phyloP scores from a whole-genome alignment of 306 rosid genomes.

The Hylodesmum podocarpum region DNA sequence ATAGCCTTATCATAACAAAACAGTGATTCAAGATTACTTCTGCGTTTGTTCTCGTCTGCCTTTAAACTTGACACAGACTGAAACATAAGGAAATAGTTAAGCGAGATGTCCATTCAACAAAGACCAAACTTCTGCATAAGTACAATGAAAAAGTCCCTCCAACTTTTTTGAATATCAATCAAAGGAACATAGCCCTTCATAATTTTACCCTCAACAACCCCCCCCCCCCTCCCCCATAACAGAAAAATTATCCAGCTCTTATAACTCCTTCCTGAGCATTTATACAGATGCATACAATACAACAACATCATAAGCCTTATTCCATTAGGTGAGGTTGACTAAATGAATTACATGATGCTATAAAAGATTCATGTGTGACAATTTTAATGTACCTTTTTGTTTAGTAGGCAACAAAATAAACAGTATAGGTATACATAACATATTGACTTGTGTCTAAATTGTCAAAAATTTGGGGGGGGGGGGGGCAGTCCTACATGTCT shows the following conservation, averaged over 20 bases:
- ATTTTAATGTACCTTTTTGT: neutral
- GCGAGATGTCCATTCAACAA: slow-evolving; percentile 7
- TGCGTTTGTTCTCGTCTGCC: slow-evolving; percentile 49
- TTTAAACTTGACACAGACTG: slow-evolving; percentile 58
- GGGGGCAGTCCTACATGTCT: neutral
- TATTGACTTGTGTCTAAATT: neutral
- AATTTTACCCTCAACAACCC: too few species aligned
- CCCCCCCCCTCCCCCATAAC: too few species aligned
- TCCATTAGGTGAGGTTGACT: too few species aligned
- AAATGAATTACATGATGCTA: too few species aligned
- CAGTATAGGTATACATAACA: neutral
- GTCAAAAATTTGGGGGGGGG: neutral
- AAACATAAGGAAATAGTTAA: slow-evolving; percentile 15
- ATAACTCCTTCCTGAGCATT: slow-evolving; percentile 7
- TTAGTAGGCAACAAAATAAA: neutral
- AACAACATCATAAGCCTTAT: too few species aligned
- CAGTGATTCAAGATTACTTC: slow-evolving; percentile 66
- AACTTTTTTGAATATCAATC: neutral
- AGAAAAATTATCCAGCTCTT: slow-evolving; percentile 5
- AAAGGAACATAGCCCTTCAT: neutral
- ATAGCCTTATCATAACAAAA: slow-evolving; percentile 85
- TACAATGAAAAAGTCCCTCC: neutral
- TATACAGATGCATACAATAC: neutral
- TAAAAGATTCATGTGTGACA: neutral
- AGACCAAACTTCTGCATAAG: slow-evolving; percentile 1